Conservation (phyloP, 192 early-diverging fungal species). For the Phlyctochytrium arcticum region DNA sequence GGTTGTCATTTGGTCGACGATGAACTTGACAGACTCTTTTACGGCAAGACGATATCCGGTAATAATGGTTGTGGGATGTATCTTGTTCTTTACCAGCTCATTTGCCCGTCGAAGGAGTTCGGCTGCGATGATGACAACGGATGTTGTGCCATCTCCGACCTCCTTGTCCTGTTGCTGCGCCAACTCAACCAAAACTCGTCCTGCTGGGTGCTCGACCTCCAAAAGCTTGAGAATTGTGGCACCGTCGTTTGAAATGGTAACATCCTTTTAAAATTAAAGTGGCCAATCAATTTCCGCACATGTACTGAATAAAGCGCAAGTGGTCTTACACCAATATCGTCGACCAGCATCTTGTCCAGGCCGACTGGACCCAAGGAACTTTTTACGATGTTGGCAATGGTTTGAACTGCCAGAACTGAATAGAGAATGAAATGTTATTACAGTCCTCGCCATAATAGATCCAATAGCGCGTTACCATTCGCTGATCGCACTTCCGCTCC, state of each 20-base stretch:
- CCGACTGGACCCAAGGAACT: conserved; percentile 98
- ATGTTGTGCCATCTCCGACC: conserved; percentile 99
- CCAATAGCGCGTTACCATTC: conserved; percentile 71
- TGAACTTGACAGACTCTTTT: conserved; percentile 97
- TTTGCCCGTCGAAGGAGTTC: conserved; percentile 94
- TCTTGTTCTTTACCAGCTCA: conserved; percentile 97
- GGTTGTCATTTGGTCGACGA: conserved; percentile 91
- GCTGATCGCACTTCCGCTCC: conserved; percentile 88
- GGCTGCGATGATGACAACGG: conserved; percentile 98
- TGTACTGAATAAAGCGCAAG: too few relatives aligned
- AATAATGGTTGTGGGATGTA: conserved; percentile 99
- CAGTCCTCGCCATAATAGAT: background rate
- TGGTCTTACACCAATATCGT: conserved; percentile 88
- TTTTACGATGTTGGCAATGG: conserved; percentile 98
- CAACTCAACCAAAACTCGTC: conserved; percentile 92
- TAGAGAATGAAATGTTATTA: background rate
- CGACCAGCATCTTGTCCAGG: conserved; percentile 99
- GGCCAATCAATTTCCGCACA: background rate
- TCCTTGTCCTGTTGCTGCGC: conserved; percentile 99
- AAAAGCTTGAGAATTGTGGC: conserved; percentile 96
- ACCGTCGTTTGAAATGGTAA: conserved; percentile 99
- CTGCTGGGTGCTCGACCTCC: conserved; percentile 98
- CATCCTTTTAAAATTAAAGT: conserved; percentile 60
- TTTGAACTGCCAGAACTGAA: conserved; percentile 87
- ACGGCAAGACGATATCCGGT: conserved; percentile 94